Evolutionary conservation across 208 protist species (phyloP), one percentile per base, ranked within the genome.

Genomic region (Acanthamoeba divionensis): DNA sequence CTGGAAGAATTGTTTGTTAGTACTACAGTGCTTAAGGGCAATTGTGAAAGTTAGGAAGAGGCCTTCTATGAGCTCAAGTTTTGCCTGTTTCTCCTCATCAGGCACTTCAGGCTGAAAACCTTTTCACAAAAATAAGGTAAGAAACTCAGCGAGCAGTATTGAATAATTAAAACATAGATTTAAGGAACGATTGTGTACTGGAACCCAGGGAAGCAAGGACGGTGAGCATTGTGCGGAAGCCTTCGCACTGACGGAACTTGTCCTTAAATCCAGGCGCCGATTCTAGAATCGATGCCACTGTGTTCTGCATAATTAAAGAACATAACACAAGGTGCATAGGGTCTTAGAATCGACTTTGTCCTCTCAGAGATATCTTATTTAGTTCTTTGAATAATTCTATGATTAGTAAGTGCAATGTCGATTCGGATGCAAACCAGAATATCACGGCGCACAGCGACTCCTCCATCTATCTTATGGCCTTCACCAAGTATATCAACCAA

Each of bases 1-100:
- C 50, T 15, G 73, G 73, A 83, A 83, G 31, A 62, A 62, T 54
- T 62, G 73, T 15, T 62, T 57, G 73, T 83, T 83, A n/a, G 57
- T 6, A 29, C 26, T 57, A 54, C 63, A 54, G 15, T 36, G 47
- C 0, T 15, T 21, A 29, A 83, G 73, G 2, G 73, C 73, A 38
- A 83, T 62, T 3, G 73, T 62, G n/a, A 62, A 9, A 7, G 73
- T 83, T 9, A 47, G 73, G 47, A 83, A 62, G 21, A 83, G 48
- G 7, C 7, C 41, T 21, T 12, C 50, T 15, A 83, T 26, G 50
- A 83, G 36, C 24, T 47, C 3, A 47, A 83, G 50, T 8, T 33
- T 24, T 31, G 24, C 50, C 73, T 62, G 18, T 12, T 47, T 54
- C 13, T 29, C 18, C 5, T 47, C 31, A 24, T 77, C 38, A 4